These are phyloP conservation scores for Cephaloascus albidus DNA, from an alignment of 805 yeast genomes.

Conservation along the genomic window DNA sequence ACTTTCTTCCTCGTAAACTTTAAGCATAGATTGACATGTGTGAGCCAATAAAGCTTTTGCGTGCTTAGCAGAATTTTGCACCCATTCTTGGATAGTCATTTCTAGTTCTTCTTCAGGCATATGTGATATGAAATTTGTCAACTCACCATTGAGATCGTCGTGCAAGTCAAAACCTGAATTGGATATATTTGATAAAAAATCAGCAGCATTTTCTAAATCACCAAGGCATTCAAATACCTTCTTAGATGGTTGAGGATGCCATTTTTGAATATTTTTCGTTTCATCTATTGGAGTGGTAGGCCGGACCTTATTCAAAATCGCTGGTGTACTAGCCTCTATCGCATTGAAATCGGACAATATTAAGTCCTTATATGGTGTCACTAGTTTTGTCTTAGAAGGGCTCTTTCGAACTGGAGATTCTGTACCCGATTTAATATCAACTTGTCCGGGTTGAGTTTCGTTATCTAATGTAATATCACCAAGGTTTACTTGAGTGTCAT, in stretches of 20 bases:
- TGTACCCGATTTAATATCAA: background rate
- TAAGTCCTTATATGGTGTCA: background rate
- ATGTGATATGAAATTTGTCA: conserved; percentile 53
- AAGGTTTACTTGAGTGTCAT: background rate
- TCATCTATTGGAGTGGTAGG: background rate
- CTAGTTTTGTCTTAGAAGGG: background rate
- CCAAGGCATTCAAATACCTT: conserved; percentile 8
- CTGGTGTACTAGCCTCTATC: conserved; percentile 5
- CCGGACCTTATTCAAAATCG: background rate
- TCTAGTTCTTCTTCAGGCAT: conserved; percentile 64
- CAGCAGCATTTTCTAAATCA: conserved; percentile 24
- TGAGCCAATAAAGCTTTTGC: conserved; percentile 39
- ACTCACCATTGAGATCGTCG: conserved; percentile 58
- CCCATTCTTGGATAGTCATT: conserved; percentile 69
- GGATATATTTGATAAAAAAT: conserved; percentile 21
- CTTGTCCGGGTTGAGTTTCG: background rate
- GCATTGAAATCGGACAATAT: background rate
- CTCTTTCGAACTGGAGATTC: background rate
- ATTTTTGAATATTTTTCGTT: background rate
- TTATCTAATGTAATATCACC: conserved; percentile 1
- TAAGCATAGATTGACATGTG: conserved; percentile 37
- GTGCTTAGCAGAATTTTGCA: conserved; percentile 42
- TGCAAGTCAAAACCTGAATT: conserved; percentile 31
- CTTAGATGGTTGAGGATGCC: conserved; percentile 6
- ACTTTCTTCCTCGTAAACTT: conserved; percentile 37